Conservation (phyloP, 225 moss, liverwort and hornwort genomes). For the Asterella californica region DNA sequence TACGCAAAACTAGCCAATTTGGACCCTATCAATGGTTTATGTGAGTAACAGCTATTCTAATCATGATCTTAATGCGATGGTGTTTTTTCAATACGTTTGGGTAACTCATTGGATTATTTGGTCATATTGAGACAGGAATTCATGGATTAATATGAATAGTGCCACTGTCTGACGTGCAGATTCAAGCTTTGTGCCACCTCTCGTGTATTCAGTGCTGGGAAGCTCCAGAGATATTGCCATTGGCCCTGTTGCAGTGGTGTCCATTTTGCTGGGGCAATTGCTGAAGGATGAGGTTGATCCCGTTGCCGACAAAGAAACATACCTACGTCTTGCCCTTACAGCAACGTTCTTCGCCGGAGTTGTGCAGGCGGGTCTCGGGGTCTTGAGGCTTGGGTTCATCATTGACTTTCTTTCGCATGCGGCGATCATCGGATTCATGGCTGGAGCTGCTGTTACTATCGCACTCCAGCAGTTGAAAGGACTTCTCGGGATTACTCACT, state of each 20-base stretch:
- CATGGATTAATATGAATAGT: too few relatives aligned
- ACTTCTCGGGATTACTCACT: conserved; percentile 44
- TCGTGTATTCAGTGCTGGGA: conserved; percentile 65
- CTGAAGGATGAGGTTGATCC: conserved; percentile 55
- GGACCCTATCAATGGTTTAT: conserved; percentile 47
- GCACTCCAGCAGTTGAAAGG: conserved; percentile 83
- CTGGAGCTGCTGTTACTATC: conserved; percentile 85
- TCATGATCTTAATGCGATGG: too few relatives aligned
- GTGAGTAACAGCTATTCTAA: conserved; percentile 30
- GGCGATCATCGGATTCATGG: conserved; percentile 86
- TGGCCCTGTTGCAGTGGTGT: conserved; percentile 84
- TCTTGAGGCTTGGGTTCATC: conserved; percentile 81
- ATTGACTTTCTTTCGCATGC: conserved; percentile 87
- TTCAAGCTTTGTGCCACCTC: conserved; percentile 77
- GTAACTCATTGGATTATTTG: not conserved
- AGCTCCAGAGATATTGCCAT: conserved; percentile 72
- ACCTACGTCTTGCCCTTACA: conserved; percentile 58
- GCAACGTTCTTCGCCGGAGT: conserved; percentile 89
- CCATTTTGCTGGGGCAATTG: conserved; percentile 58
- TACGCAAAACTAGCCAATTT: conserved; percentile 45
- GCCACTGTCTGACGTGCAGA: conserved; percentile 35
- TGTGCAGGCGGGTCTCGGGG: conserved; percentile 58
- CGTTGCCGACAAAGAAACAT: conserved; percentile 10
- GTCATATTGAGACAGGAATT: not conserved
- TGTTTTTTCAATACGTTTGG: not conserved